Evolutionary conservation across 306 rosid species (phyloP).

Genomic region (Sophora flavescens): DNA sequence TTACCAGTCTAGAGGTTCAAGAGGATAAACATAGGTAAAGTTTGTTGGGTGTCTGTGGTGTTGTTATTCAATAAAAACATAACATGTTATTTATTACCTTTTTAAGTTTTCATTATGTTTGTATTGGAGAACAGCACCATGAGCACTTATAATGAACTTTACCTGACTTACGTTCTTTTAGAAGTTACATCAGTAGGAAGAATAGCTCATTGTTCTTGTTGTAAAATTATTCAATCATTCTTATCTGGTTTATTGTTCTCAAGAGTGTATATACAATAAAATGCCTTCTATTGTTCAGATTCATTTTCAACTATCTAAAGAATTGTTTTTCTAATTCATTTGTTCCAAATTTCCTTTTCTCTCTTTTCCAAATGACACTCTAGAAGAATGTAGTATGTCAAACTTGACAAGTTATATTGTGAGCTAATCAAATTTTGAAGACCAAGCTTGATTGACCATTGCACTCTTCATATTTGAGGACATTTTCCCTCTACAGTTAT

Average conservation of each 20-base stretch:
- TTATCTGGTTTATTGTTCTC: constrained; percentile 44
- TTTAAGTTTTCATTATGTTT: background rate
- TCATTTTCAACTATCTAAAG: background rate
- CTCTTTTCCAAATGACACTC: background rate
- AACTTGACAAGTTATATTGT: background rate
- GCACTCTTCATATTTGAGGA: background rate
- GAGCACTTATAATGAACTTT: background rate
- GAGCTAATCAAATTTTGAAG: background rate
- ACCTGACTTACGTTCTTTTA: background rate
- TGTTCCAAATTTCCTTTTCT: constrained; percentile 21
- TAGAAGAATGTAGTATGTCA: background rate
- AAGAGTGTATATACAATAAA: constrained; percentile 59
- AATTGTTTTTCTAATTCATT: constrained; percentile 18
- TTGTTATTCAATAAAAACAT: too few species aligned
- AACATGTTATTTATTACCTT: too few species aligned
- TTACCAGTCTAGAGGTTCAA: constrained; percentile 82
- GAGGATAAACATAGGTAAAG: constrained; percentile 46
- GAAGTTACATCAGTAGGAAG: constrained; percentile 54
- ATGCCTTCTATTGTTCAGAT: constrained; percentile 33
- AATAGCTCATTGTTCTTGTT: constrained; percentile 21
- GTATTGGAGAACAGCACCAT: background rate
- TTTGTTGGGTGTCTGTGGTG: too few species aligned
- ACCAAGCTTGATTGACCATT: background rate
- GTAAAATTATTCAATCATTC: constrained; percentile 39
- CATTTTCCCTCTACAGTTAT: background rate